A percentile compares a stretch with the other conserved stretches of the same genome.
Conservation (phyloP, 2,329 filamentous ascomycete species). For the Mycosphaerella sp. region DNA sequence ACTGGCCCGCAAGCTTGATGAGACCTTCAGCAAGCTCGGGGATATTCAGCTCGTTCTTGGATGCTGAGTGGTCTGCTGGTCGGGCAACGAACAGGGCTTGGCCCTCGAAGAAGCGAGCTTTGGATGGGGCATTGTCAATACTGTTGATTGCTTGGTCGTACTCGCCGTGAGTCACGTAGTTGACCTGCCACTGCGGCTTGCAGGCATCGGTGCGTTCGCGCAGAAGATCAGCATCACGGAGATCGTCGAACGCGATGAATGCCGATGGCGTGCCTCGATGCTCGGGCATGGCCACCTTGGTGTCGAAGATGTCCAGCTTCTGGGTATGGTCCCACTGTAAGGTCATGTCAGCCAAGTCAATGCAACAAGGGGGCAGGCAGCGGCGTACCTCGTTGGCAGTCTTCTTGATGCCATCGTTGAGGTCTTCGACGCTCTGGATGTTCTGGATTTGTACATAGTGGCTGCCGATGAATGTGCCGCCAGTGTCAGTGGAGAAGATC, state of each 20-base stretch:
- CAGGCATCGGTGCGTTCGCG: not conserved
- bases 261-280: constrained; percentile 7
- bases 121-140: not conserved
- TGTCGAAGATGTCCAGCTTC: constrained; percentile 10
- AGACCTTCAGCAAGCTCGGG: constrained; percentile 10
- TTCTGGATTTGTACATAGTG: constrained; percentile 23
- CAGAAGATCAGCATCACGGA: constrained; percentile 29
- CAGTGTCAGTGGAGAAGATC: constrained; percentile 26
- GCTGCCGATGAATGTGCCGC: constrained; percentile 14
- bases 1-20: constrained; percentile 15
- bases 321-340: constrained; percentile 19
- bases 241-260: constrained; percentile 35
- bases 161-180: constrained; percentile 10
- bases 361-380: not conserved
- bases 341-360: constrained; percentile 15
- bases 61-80: constrained; percentile 10
- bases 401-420: not conserved
- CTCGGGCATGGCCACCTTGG: constrained; percentile 5
- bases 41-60: constrained; percentile 13
- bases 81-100: constrained; percentile 25
- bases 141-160: constrained; percentile 1
- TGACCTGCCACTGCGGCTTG: constrained; percentile 8
- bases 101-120: constrained; percentile 16
- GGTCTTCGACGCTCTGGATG: constrained; percentile 2
- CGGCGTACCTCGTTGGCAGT: constrained; percentile 19